Conservation (phyloP, 2,329 filamentous ascomycete genomes). For the Fonsecaea multimorphosa region DNA sequence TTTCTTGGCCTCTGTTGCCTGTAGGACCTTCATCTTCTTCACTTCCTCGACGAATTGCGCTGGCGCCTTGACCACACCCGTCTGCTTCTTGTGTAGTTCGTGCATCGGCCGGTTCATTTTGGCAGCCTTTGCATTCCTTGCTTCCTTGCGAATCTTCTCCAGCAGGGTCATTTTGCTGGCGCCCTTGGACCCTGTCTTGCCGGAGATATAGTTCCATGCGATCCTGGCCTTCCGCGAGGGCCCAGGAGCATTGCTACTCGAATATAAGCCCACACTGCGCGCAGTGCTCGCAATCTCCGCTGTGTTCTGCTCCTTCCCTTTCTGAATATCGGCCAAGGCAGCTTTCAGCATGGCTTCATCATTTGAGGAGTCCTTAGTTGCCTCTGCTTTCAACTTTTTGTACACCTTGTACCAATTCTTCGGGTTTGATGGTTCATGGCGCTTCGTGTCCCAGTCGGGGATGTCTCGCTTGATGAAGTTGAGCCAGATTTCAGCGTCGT, state of each 20-base stretch:
- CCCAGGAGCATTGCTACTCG: constrained; percentile 36
- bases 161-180: constrained; percentile 50
- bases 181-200: constrained; percentile 49
- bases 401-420: constrained; percentile 81
- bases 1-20: constrained; percentile 6
- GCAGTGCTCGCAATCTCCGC: constrained; percentile 61
- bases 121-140: constrained; percentile 56
- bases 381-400: constrained; percentile 67
- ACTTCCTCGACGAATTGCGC: constrained; percentile 49
- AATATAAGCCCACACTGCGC: constrained; percentile 40
- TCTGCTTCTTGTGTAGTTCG: constrained; percentile 48
- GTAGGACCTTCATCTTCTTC: constrained; percentile 28
- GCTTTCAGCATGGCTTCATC: constrained; percentile 65
- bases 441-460: constrained; percentile 67
- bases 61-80: constrained; percentile 49
- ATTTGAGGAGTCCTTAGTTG: constrained; percentile 61
- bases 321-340: constrained; percentile 63
- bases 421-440: constrained; percentile 69
- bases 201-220: constrained; percentile 32
- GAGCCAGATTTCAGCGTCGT: constrained; percentile 76
- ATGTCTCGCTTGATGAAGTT: constrained; percentile 80
- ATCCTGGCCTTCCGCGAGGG: constrained; percentile 19
- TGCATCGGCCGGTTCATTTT: constrained; percentile 49
- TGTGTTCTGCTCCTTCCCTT: constrained; percentile 63
- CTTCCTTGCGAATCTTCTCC: constrained; percentile 63